These are phyloP conservation scores for Aspergillus quadricinctus DNA, from an alignment of 2,329 filamentous ascomycete species.

Conservation along the genomic window DNA sequence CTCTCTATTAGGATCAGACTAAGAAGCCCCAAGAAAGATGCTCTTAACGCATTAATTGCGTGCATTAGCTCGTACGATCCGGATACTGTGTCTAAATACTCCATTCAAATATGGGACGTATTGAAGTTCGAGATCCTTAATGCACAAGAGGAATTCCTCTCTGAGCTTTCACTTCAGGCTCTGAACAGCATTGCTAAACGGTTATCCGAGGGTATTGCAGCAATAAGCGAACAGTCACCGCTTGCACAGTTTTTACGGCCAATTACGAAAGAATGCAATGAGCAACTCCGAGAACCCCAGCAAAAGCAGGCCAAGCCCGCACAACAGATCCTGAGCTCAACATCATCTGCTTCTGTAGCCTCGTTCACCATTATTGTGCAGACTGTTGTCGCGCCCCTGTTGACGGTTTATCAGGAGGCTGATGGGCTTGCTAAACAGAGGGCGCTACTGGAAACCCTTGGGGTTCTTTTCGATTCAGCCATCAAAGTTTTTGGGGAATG, in stretches of 20 bases:
- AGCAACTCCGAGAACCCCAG: constrained; percentile 64
- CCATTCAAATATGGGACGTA: constrained; percentile 63
- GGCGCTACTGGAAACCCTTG: constrained; percentile 58
- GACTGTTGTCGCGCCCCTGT: constrained; percentile 53
- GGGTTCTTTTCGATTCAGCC: constrained; percentile 55
- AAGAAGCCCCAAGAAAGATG: constrained; percentile 50
- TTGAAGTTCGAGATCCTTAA: constrained; percentile 67
- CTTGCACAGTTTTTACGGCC: constrained; percentile 55
- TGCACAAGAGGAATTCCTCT: constrained; percentile 62
- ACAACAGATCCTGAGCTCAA: constrained; percentile 55
- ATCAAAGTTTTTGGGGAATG: constrained; percentile 55
- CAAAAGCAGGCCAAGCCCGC: constrained; percentile 64
- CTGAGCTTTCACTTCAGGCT: constrained; percentile 54
- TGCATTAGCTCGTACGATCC: constrained; percentile 58
- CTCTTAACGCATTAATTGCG: constrained; percentile 58
- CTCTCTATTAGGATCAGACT: constrained; percentile 9
- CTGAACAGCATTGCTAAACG: constrained; percentile 53
- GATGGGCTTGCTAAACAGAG: constrained; percentile 60
- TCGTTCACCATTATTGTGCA: constrained; percentile 55
- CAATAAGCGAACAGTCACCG: constrained; percentile 38
- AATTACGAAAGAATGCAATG: constrained; percentile 63
- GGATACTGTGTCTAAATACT: constrained; percentile 57
- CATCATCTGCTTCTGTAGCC: constrained; percentile 52
- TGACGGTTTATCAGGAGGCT: constrained; percentile 57
- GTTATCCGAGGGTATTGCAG: constrained; percentile 45